These are phyloP conservation scores for Mycosphaerella sp. DNA, from an alignment of 2,329 filamentous ascomycete species.

Conservation along the genomic window DNA sequence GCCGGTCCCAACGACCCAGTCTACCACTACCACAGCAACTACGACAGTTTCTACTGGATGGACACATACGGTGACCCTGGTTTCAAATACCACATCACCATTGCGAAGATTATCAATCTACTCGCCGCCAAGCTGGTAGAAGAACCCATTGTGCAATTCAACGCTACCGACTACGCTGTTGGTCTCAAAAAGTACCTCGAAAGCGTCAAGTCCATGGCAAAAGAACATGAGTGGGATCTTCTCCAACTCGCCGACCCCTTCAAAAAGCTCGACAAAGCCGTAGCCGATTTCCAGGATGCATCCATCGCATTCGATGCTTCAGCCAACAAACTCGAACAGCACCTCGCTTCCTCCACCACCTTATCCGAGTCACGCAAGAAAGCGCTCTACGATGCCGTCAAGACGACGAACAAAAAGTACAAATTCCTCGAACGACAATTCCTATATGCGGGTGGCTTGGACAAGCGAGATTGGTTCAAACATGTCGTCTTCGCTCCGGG, in stretches of 20 bases:
- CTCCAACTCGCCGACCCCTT: conserved; percentile 34
- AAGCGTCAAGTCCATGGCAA: conserved; percentile 35
- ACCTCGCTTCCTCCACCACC: conserved; percentile 34
- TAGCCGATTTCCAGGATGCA: conserved; percentile 44
- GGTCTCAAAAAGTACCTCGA: conserved; percentile 40
- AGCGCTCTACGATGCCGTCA: conserved; percentile 42
- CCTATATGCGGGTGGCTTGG: conserved; percentile 66
- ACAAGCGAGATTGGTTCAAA: conserved; percentile 82
- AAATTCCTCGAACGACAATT: conserved; percentile 79
- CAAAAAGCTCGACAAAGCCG: conserved; percentile 43
- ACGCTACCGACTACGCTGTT: conserved; percentile 42
- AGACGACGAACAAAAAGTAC: conserved; percentile 68
- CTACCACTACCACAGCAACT: conserved; percentile 77
- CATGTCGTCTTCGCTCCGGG: conserved; percentile 91
- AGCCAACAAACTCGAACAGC: conserved; percentile 33
- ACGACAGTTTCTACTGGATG: conserved; percentile 83
- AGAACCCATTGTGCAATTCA: conserved; percentile 43
- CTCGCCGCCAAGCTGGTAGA: conserved; percentile 44
- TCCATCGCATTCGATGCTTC: conserved; percentile 48
- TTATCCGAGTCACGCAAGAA: conserved; percentile 45
- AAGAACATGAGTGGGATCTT: conserved; percentile 9
- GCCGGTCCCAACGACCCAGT: conserved; percentile 40
- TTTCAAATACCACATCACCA: conserved; percentile 52
- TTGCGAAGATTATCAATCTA: conserved; percentile 42
- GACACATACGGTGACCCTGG: conserved; percentile 62